These are phyloP conservation scores for Clitopilus hobsonii DNA, from an alignment of 768 basidiomycete species.

Conservation along the genomic window DNA sequence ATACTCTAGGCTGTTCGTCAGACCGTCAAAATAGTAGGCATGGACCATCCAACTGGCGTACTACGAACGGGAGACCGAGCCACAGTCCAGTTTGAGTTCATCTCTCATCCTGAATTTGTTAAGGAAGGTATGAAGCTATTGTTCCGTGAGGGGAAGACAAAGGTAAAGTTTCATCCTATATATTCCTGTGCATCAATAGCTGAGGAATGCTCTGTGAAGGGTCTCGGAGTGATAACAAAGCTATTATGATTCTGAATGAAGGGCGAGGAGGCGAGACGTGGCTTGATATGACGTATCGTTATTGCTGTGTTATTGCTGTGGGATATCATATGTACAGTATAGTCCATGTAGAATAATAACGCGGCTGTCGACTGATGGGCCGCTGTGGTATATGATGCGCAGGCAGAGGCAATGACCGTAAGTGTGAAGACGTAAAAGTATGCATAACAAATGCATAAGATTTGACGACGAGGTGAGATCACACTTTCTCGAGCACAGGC, in stretches of 20 bases:
- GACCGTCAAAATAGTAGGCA: slow-evolving; percentile 85
- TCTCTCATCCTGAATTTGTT: slow-evolving; percentile 86
- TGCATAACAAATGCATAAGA: too few relatives aligned
- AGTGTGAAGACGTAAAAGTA: too few relatives aligned
- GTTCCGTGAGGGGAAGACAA: slow-evolving; percentile 94
- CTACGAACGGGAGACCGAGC: slow-evolving; percentile 94
- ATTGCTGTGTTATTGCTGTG: background rate
- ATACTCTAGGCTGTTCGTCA: slow-evolving; percentile 74
- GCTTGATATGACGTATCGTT: background rate
- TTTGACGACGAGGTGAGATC: too few relatives aligned
- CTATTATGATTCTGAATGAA: slow-evolving; percentile 45
- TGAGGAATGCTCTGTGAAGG: slow-evolving; percentile 35
- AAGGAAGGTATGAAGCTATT: slow-evolving; percentile 92
- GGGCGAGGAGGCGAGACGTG: background rate
- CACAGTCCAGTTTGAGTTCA: slow-evolving; percentile 92
- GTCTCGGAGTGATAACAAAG: slow-evolving; percentile 72
- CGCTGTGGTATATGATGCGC: too few relatives aligned
- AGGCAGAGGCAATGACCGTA: too few relatives aligned
- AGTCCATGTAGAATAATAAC: background rate
- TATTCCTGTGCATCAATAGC: background rate
- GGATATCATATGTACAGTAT: too few relatives aligned
- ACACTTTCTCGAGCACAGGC: background rate
- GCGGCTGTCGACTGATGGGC: too few relatives aligned
- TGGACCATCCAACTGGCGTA: slow-evolving; percentile 87
- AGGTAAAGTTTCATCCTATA: slow-evolving; percentile 42